Base-by-base conservation (phyloP, 345 rosid species). In the Brassica incana region DNA sequence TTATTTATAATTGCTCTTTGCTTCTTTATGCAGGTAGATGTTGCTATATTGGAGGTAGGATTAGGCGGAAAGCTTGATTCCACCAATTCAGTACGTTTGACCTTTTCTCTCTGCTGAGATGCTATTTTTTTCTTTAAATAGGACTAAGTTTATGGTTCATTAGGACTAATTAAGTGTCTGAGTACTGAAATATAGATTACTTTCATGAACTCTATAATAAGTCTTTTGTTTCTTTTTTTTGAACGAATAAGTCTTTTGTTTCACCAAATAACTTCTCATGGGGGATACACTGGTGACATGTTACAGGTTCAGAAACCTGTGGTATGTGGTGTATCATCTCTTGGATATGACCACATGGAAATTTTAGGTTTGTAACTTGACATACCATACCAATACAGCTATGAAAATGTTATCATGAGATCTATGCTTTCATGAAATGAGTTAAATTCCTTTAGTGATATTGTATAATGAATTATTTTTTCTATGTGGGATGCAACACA, bases 21-120 rank as follows among this genome's bases (percentile, higher is more conserved):
- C 65, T 79, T 56, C 56, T 59, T 45, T 83, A 23, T 84, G 79
- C 85, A 95, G 99, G 97, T 95, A 36, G 99, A 95, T 81, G 99
- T 86, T 80, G 95, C 87, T 75, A 91, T 95, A 71, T 83, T 95
- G 85, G 99, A 95, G 90, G 98, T 95, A 8, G 99, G 99, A 52
- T 76, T 95, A 79, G 99, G 99, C 9, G 99, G 99, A 76, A 93
- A 69, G 85, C 89, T 91, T 77, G 97, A 93, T 69, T 90, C 99
- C 67, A 95, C 99, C 50, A 95, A 95, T 83, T 98, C 91, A 92
- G 99, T 95, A 88, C 10, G 86, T 29, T 29, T 29, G 32, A 29
- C 32, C 32, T 29, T 29, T 29, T 29, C 32, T 29, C 32, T 23
- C 25, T 23, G 25, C 25, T 23, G 25, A 23, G 25, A 23, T 23